Evolutionary conservation across 495 filamentous ascomycete genomes (phyloP), one percentile per base, ranked within the genome.

Genomic region (Aspergillus nanangensis): DNA sequence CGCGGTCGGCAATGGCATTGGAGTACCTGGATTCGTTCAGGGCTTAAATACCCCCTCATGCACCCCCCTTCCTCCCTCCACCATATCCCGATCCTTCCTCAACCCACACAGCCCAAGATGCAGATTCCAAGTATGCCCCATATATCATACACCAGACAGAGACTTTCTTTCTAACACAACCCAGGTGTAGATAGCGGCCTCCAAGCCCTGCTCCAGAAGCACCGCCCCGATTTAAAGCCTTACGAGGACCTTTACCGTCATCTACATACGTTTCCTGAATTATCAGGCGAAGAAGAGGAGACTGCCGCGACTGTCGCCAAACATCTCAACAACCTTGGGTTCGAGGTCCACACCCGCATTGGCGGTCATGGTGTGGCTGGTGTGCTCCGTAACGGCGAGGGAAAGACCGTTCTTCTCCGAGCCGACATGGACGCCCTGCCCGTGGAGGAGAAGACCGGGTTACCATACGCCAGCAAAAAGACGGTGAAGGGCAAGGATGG

Each of bases 391-490:
- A 85, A 85, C 58, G 80, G 80, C 0, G 8, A 40, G 0, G 81
- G 82, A 0, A 61, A 62, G 1, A 80, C 66, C 0, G 55, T 84
- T 3, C 62, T 85, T 0, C 60, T 84, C 1, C 66, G 82, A 4
- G 78, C 79, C 3, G 81, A 85, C 42, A 77, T 80, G 55, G 80
- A 87, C 58, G 83, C 74, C 3, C 63, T 84, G 0, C 83, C 82
- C 0, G 56, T 84, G 1, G 52, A 69, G 52, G 81, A 86, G 50
- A 51, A 66, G 31, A 83, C 79, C 1, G 72, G 69, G 0, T 60
- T 83, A 1, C 59, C 63, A 9, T 85, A 83, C 51, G 74, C 78
- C 0, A 82, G 76, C 55, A 65, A 51, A 14, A 48, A 50, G 5
- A 66, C 63, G 47, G 51, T 58, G 5, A 70, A 69, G 38, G 66